phyloP scores from a whole-genome alignment of 176 grass and related monocot species.

The Typha latifolia region DNA sequence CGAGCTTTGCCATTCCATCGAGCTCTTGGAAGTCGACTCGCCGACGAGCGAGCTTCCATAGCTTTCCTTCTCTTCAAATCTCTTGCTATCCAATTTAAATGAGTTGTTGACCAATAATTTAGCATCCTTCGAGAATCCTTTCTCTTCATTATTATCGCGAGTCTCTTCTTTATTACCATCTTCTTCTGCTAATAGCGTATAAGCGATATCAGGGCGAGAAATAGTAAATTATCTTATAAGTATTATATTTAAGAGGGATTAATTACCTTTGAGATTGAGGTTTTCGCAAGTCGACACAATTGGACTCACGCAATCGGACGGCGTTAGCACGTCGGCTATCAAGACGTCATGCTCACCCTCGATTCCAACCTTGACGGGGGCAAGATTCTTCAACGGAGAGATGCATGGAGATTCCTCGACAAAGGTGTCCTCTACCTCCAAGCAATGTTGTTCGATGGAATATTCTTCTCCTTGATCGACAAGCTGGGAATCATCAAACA shows the following conservation, averaged over 20 bases:
- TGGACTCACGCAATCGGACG: conserved; percentile 1
- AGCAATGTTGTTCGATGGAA: conserved; percentile 25
- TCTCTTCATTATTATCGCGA: not conserved
- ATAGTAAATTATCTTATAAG: not conserved
- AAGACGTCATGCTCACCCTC: not conserved
- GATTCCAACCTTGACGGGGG: not conserved
- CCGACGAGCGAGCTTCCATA: conserved; percentile 44
- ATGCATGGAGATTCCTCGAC: conserved; percentile 22
- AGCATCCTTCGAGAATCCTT: conserved; percentile 2
- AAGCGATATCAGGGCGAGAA: conserved; percentile 1
- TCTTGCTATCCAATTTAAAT: conserved; percentile 23
- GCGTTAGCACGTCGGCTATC: conserved; percentile 6
- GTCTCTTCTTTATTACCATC: not conserved
- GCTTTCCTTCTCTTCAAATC: conserved; percentile 13
- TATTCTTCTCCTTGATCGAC: conserved; percentile 48
- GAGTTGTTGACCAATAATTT: conserved; percentile 21
- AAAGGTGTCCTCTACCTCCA: conserved; percentile 28
- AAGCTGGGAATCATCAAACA: conserved; percentile 41
- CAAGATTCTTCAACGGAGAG: not conserved
- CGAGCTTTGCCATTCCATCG: conserved; percentile 86
- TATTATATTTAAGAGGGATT: not conserved
- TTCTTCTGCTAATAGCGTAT: conserved; percentile 16
- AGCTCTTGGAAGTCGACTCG: conserved; percentile 96
- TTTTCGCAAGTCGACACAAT: conserved; percentile 10
- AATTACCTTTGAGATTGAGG: conserved; percentile 24